A percentile compares a stretch with the other conserved stretches of the same genome.
These are phyloP conservation scores for Magnaporthiopsis rhizophila DNA, from an alignment of 2,329 filamentous ascomycete genomes.

Conservation along the genomic window DNA sequence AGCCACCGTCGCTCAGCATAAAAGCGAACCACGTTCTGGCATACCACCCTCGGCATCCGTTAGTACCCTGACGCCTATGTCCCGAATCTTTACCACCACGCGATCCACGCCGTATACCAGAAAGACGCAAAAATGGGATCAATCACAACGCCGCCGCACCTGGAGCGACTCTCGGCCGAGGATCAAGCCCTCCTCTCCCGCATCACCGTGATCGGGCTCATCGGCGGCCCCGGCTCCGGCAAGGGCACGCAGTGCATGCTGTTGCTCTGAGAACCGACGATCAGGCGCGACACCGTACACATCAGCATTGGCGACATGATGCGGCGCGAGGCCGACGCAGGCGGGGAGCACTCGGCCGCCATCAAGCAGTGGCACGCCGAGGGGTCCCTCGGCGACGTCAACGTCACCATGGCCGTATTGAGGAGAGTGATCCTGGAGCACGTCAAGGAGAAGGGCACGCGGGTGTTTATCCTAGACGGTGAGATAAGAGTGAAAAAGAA, in stretches of 20 bases:
- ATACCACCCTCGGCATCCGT: no score
- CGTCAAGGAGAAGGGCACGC: background rate
- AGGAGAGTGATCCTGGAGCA: background rate
- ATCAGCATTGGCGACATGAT: background rate
- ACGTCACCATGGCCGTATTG: background rate
- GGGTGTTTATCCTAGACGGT: background rate
- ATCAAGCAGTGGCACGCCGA: background rate
- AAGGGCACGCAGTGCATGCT: background rate
- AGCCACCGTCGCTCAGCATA: no score
- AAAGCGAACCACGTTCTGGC: no score
- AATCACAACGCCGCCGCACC: background rate
- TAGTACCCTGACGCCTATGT: no score
- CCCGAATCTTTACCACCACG: background rate
- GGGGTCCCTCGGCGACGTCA: background rate
- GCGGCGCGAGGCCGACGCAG: background rate
- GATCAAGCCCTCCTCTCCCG: background rate
- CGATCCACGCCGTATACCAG: background rate
- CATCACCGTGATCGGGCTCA: background rate
- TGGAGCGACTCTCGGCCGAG: background rate
- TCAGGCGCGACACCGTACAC: background rate
- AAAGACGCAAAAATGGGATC: no score
- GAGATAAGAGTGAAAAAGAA: background rate
- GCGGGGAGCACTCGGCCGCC: background rate
- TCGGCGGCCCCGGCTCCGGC: background rate
- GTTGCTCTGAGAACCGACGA: background rate